Evolutionary conservation across 805 yeast genomes (phyloP), one percentile per base, ranked within the genome.

Genomic region (Maudiozyma pseudohumilis): DNA sequence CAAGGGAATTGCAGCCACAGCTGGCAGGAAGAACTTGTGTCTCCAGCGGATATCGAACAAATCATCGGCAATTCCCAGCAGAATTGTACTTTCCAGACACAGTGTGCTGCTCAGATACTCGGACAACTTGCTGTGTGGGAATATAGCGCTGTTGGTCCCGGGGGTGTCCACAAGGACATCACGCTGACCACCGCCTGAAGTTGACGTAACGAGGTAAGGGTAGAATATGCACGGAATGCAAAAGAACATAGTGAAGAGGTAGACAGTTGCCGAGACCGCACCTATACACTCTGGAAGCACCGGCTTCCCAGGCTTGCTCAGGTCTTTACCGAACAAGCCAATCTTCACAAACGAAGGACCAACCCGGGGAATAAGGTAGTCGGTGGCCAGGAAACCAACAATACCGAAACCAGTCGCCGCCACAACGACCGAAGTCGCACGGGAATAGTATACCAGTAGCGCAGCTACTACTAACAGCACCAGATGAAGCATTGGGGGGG

Each of bases 21-120:
- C 95, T 0, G 99, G 99, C 47, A 92, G 56, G 52, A 92, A 86
- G 63, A 92, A 86, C 66, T 92, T 92, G 64, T 92, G 95, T 55
- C 99, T 71, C 99, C 99, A 92, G 49, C 95, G 72, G 45, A 92
- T 77, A 60, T 92, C 99, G 54, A 92, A 92, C 50, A 92, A 68
- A 64, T 92, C 98, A 60, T 92, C 98, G 34, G 94, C 81, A 22
- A 92, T 69, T 0, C 98, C 98, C 31, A 92, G 65, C 30, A 92
- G 64, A 12, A 87, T 70, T 57, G 92, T 88, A 46, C 86, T 75
- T 60, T 86, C 86, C 34, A 92, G 61, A 43, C 94, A 85, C 42
- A 92, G 62, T 8, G 89, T 66, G 4, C 94, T 94, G 50, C 94
- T 77, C 46, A 92, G 68, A 59, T 80, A 92, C 46, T 86, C 94